Base-by-base conservation (phyloP, 2,329 filamentous ascomycete species). In the Alternaria novae-zelandiae region DNA sequence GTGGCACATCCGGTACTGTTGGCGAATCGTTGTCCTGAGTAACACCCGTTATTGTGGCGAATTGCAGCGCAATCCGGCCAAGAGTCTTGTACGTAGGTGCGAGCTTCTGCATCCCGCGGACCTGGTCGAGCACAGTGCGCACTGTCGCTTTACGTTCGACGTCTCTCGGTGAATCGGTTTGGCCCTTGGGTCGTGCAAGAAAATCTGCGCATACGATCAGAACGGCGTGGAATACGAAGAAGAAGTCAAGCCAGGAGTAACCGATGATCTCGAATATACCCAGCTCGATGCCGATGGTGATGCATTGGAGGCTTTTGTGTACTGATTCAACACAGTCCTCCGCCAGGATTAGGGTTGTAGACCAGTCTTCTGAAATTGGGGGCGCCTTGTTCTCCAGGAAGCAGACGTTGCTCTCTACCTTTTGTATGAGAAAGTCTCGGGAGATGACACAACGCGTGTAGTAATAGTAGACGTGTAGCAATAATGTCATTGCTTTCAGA, bases 321-420 rank as follows among this genome's bases (percentile, higher is more conserved):
- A 73, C 71, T 9, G 72, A 74, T 25, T 72, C 67, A 9, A 76
- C 69, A 57, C 74, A 76, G 26, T 74, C 71, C 51, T 75, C 72
- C 32, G 67, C 67, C n/a, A 76, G 53, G 10, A 50, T 28, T 6
- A 73, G 54, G 26, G 57, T 67, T 25, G 59, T 69, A 23, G 43
- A 53, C 55, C 66, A 67, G 47, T 72, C 61, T 13, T 67, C 64
- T 5, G 68, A 61, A 30, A 51, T n/a, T 3, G 60, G 57, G 6
- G 50, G 30, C 5, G 54, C 9, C 13, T 62, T 64, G 7, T 59
- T 57, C 54, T 73, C 71, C 12, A 73, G 50, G 12, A 59, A 59
- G 21, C 57, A 57, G 5, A 74, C 63, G 26, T 64, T 65, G n/a
- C 65, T 64, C 36, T 74, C 71, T 3, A 73, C 65, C 26, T 73